These are phyloP conservation scores for Verbascum thapsus DNA, from an alignment of 257 asterid species.

Conservation along the genomic window DNA sequence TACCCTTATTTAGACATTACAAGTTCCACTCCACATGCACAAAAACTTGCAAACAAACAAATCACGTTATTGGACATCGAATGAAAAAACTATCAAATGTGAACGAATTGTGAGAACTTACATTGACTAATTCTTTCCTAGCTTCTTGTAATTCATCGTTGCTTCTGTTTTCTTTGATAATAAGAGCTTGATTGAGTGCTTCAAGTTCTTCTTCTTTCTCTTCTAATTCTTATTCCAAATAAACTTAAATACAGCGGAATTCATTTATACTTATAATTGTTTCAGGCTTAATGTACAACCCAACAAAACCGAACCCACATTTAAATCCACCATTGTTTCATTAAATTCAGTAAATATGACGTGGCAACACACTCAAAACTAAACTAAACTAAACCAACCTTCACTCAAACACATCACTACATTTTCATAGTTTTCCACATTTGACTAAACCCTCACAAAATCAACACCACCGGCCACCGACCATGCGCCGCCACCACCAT, in stretches of 20 bases:
- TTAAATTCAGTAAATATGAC: constrained; percentile 54
- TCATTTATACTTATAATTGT: too few species aligned
- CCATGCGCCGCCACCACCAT: constrained; percentile 50
- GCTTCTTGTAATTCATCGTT: constrained; percentile 85
- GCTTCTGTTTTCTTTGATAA: constrained; percentile 63
- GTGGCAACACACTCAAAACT: constrained; percentile 44
- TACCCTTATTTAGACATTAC: background rate
- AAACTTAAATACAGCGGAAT: constrained; percentile 1
- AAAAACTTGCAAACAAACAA: constrained; percentile 14
- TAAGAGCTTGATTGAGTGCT: constrained; percentile 56
- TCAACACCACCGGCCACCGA: constrained; percentile 32
- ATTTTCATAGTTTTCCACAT: constrained; percentile 6
- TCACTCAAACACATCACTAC: too few species aligned
- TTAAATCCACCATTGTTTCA: constrained; percentile 33
- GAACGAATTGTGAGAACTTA: constrained; percentile 38
- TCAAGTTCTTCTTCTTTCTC: constrained; percentile 74
- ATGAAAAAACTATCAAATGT: background rate
- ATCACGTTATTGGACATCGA: constrained; percentile 13
- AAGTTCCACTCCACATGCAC: background rate
- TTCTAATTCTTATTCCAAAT: constrained; percentile 45
- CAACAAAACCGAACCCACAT: too few species aligned
- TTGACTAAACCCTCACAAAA: constrained; percentile 30
- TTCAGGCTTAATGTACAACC: too few species aligned
- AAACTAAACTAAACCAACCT: constrained; percentile 36
- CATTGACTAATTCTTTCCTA: constrained; percentile 67